Conservation (phyloP, 805 yeast species). For the Allodekkera sacchari region DNA sequence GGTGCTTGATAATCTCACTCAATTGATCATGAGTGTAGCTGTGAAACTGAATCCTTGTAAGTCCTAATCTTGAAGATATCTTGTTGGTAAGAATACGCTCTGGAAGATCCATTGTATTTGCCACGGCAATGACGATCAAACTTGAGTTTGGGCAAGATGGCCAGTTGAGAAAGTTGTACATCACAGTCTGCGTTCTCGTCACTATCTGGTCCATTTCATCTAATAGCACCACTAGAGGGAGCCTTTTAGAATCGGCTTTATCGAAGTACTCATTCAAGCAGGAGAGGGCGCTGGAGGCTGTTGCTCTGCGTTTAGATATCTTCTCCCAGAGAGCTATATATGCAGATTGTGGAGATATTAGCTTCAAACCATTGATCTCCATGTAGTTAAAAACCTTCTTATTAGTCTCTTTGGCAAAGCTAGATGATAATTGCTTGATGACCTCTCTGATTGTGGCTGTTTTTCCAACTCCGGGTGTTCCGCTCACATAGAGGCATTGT, state of each 20-base stretch:
- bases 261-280: constrained; percentile 65
- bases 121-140: constrained; percentile 84
- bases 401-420: constrained; percentile 13
- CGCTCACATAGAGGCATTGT: constrained; percentile 82
- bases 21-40: constrained; percentile 82
- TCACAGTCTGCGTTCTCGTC: constrained; percentile 70
- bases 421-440: constrained; percentile 49
- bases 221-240: constrained; percentile 66
- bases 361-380: constrained; percentile 87
- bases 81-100: constrained; percentile 83
- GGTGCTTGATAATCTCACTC: constrained; percentile 60
- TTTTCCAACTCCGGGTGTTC: constrained; percentile 97
- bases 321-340: constrained; percentile 80
- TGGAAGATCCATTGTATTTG: constrained; percentile 96
- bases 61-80: constrained; percentile 84
- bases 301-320: constrained; percentile 49
- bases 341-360: constrained; percentile 70
- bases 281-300: constrained; percentile 56
- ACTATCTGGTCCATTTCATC: constrained; percentile 94
- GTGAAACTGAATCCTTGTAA: constrained; percentile 76
- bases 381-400: constrained; percentile 50
- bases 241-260: constrained; percentile 23
- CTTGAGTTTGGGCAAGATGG: constrained; percentile 77
- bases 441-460: constrained; percentile 91
- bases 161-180: constrained; percentile 98